These are phyloP conservation scores for Hemileia vastatrix DNA, from an alignment of 1,284 basidiomycete species.

Conservation along the genomic window DNA sequence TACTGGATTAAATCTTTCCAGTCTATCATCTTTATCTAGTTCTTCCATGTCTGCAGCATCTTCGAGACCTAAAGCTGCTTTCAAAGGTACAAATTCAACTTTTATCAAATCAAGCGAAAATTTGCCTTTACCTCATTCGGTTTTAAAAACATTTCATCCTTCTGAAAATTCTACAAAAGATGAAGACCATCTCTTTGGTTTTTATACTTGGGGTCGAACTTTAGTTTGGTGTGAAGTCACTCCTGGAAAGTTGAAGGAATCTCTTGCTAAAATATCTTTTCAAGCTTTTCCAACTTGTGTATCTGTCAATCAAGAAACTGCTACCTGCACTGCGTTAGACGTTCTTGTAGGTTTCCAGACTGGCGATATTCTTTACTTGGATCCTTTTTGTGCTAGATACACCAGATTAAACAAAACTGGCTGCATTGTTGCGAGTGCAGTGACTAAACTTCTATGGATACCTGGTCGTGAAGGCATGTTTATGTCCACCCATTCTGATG, in stretches of 20 bases:
- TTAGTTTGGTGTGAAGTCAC: conserved; percentile 28
- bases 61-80: conserved; percentile 26
- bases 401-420: conserved; percentile 42
- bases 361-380: conserved; percentile 83
- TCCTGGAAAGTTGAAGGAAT: conserved; percentile 54
- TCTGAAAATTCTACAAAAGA: conserved; percentile 51
- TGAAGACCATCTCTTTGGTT: conserved; percentile 19
- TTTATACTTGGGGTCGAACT: conserved; percentile 33
- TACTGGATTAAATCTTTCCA: neutral
- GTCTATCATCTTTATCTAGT: neutral
- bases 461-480: conserved; percentile 17
- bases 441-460: conserved; percentile 40
- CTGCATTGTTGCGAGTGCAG: conserved; percentile 30
- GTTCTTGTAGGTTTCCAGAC: conserved; percentile 84
- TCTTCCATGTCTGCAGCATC: conserved; percentile 7
- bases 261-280: conserved; percentile 74
- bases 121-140: conserved; percentile 25
- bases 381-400: conserved; percentile 37
- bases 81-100: conserved; percentile 29
- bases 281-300: conserved; percentile 78
- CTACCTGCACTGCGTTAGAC: conserved; percentile 68
- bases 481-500: conserved; percentile 14
- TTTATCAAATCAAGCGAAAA: conserved; percentile 29
- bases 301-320: conserved; percentile 67
- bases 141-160: conserved; percentile 25